phyloP scores from a whole-genome alignment of 805 yeast genomes.

The Maudiozyma barnettii region DNA sequence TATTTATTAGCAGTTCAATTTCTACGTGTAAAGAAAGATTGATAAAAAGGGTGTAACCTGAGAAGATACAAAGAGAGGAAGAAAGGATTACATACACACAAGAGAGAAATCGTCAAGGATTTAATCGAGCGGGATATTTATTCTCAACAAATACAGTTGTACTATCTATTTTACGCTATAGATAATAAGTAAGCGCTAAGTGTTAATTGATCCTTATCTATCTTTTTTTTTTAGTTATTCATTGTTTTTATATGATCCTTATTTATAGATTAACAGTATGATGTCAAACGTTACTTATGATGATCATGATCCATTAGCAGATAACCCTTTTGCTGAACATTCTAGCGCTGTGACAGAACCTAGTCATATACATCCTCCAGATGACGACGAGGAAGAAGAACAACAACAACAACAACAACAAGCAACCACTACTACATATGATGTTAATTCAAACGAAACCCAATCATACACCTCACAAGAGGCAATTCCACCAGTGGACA shows the following conservation, averaged over 20 bases:
- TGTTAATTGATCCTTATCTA: too few species aligned
- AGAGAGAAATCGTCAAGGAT: too few species aligned
- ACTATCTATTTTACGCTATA: too few species aligned
- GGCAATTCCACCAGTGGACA: background rate
- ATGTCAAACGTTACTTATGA: constrained; percentile 11
- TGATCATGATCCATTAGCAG: constrained; percentile 41
- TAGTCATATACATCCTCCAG: background rate
- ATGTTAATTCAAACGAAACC: background rate
- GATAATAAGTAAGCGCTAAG: too few species aligned
- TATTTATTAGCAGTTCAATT: constrained; percentile 8
- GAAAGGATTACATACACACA: too few species aligned
- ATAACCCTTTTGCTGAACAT: constrained; percentile 52
- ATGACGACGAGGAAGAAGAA: background rate
- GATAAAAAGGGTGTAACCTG: constrained; percentile 18
- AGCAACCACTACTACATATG: background rate
- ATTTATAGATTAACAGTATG: constrained; percentile 4
- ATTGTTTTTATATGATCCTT: too few species aligned
- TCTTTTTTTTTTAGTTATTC: too few species aligned
- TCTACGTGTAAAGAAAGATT: background rate
- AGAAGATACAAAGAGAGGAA: too few species aligned
- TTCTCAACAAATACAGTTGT: too few species aligned
- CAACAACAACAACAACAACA: background rate
- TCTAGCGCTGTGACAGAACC: constrained; percentile 1
- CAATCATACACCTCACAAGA: background rate
- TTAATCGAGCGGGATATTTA: too few species aligned